These are phyloP conservation scores for Mycena vitilis DNA, from an alignment of 768 basidiomycete genomes.

Conservation along the genomic window DNA sequence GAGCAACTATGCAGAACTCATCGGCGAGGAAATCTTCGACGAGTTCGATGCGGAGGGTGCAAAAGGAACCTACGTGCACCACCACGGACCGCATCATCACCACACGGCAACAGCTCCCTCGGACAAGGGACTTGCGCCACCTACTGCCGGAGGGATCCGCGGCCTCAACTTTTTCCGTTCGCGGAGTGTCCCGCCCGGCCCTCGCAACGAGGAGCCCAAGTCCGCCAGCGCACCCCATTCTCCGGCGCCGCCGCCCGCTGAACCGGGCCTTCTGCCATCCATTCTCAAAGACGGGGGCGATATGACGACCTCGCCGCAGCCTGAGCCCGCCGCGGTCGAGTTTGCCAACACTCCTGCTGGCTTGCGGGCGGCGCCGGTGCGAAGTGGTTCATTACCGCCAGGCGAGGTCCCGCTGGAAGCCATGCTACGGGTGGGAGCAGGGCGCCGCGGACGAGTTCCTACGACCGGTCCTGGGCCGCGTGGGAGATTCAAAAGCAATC, in stretches of 20 bases:
- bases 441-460: constrained; percentile 24
- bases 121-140: constrained; percentile 41
- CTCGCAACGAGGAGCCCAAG: constrained; percentile 39
- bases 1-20: constrained; percentile 60
- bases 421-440: constrained; percentile 32
- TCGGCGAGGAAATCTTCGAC: constrained; percentile 80
- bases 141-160: constrained; percentile 33
- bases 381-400: constrained; percentile 26
- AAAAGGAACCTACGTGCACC: constrained; percentile 49
- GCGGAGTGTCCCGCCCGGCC: constrained; percentile 52
- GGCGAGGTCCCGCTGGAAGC: constrained; percentile 33
- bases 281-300: constrained; percentile 27
- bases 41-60: constrained; percentile 72
- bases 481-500: constrained; percentile 33
- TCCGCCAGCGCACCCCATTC: constrained; percentile 22
- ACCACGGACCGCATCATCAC: constrained; percentile 43
- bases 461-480: constrained; percentile 5
- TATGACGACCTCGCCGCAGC: constrained; percentile 22
- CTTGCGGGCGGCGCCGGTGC: constrained; percentile 1
- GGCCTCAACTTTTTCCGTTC: constrained; percentile 51
- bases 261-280: constrained; percentile 13
- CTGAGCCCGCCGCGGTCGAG: constrained; percentile 20
- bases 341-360: constrained; percentile 12
- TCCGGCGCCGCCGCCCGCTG: constrained; percentile 9
- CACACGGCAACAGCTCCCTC: constrained; percentile 13